Evolutionary conservation across 768 basidiomycete species (phyloP), one percentile per base, ranked within the genome.

Genomic region (Lactarius psammicola): DNA sequence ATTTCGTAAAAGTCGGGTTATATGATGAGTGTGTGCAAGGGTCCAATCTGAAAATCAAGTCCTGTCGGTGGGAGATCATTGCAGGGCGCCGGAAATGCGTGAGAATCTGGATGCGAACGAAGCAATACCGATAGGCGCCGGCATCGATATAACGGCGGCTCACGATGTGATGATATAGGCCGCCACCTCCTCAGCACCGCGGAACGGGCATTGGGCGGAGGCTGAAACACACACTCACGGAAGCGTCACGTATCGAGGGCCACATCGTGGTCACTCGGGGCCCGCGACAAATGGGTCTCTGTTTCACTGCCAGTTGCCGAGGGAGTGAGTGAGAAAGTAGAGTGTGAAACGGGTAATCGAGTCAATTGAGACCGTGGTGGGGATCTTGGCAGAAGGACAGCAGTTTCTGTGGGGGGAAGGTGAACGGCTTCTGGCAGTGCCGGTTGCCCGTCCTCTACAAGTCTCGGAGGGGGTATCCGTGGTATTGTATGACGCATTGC

Each of bases 401-500:
- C 3, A 5, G 31, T 10, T 4, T 11, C 38, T 23, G 38, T 34
- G 1, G 26, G 57, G 18, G 23, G 28, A n/a, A 40, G 20, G 51
- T 34, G 56, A 42, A 57, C 1, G 10, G 23, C 20, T 18, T 34
- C 30, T 44, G 58, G 18, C 18, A 28, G 40, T 26, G n/a, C 3
- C 30, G 31, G 5, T 9, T 42, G 51, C 44, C 31, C 56, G 20
- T 46, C 56, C 6, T 55, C 31, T 33, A 17, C 51, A 46, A 55
- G 13, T 5, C 31, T 7, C 10, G 44, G 56, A 42, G 59, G 65
- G 4, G 53, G 18, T 6, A 23, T 40, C 40, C 57, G 64, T n/a
- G 23, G 28, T 31, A 15, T 30, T 28, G 42, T 28, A 20, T 36
- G 40, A 28, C 44, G 49, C 40, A 58, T 71, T 56, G 69, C 62